Percentiles rank a stretch among this genome's conserved stretches.
Evolutionary conservation across 192 early-diverging fungal genomes (phyloP).

Genomic region (Gryganskiella cystojenkinii): DNA sequence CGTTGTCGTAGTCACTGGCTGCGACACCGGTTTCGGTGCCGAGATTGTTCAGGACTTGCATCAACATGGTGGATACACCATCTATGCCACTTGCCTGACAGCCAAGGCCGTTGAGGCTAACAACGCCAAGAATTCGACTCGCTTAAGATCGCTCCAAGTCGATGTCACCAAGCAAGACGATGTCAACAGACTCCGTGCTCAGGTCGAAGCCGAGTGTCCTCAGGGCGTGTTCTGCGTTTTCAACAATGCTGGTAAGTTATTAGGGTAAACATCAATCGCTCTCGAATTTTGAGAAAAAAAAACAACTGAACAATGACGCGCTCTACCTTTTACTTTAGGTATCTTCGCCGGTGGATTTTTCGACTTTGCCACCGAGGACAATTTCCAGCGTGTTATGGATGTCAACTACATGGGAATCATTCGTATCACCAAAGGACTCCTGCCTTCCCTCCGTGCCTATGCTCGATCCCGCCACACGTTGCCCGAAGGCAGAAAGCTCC

Average conservation of each 20-base stretch:
- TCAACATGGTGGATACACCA: conserved; percentile 38
- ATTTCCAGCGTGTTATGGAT: conserved; percentile 54
- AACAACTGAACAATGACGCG: too few relatives aligned
- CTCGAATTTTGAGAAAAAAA: not conserved
- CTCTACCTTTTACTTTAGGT: conserved; percentile 5
- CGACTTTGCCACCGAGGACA: conserved; percentile 38
- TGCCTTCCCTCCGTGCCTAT: conserved; percentile 45
- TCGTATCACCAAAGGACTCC: conserved; percentile 51
- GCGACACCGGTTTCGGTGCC: conserved; percentile 46
- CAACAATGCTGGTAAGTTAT: conserved; percentile 42
- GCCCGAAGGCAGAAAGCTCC: conserved; percentile 43
- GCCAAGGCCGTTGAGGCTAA: conserved; percentile 24
- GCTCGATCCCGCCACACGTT: conserved; percentile 35
- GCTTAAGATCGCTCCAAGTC: conserved; percentile 34
- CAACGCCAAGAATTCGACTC: conserved; percentile 29
- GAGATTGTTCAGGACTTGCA: conserved; percentile 41
- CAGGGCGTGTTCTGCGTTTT: conserved; percentile 49
- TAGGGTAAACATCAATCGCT: too few relatives aligned
- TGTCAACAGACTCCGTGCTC: conserved; percentile 31
- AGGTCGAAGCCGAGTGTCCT: conserved; percentile 42
- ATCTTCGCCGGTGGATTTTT: conserved; percentile 51
- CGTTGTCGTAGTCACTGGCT: conserved; percentile 45
- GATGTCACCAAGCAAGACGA: conserved; percentile 52
- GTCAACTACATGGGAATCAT: conserved; percentile 59
- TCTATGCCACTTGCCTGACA: conserved; percentile 50